These are phyloP conservation scores for Alternaria arborescens DNA, from an alignment of 2,329 filamentous ascomycete species.

Conservation along the genomic window DNA sequence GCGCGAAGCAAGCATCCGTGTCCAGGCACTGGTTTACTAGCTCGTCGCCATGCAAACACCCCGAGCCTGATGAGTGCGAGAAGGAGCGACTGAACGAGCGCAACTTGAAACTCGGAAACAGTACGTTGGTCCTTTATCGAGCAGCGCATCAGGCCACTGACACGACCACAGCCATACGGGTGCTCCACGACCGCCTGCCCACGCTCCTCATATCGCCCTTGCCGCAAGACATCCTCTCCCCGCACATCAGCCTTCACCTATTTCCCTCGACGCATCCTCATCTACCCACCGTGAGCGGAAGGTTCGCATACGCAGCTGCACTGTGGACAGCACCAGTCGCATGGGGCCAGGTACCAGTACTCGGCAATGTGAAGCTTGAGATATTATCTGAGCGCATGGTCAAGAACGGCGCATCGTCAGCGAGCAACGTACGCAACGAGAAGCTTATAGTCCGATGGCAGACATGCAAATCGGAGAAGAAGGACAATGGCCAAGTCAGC, in stretches of 20 bases:
- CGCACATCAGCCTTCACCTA: constrained; percentile 68
- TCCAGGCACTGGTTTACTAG: constrained; percentile 57
- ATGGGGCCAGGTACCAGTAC: constrained; percentile 90
- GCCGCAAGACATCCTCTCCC: constrained; percentile 69
- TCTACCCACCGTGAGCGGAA: constrained; percentile 89
- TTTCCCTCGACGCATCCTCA: constrained; percentile 82
- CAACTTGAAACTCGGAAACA: constrained; percentile 69
- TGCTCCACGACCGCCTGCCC: constrained; percentile 69
- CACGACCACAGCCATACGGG: constrained; percentile 61
- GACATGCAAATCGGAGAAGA: constrained; percentile 65
- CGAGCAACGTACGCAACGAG: constrained; percentile 64
- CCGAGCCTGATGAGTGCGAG: constrained; percentile 46
- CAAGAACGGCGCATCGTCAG: constrained; percentile 58
- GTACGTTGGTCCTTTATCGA: constrained; percentile 49
- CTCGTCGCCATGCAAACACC: constrained; percentile 41
- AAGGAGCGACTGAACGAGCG: constrained; percentile 65
- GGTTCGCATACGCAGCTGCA: constrained; percentile 89
- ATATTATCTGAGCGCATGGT: constrained; percentile 92
- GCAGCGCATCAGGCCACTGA: constrained; percentile 10
- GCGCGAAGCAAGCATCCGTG: constrained; percentile 41
- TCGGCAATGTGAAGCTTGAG: constrained; percentile 87
- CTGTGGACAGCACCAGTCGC: constrained; percentile 96
- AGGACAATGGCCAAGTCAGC: constrained; percentile 54
- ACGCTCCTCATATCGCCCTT: constrained; percentile 68
- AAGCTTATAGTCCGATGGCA: constrained; percentile 93